Percentiles rank a stretch among this genome's conserved stretches.
Evolutionary conservation across 2,329 filamentous ascomycete genomes (phyloP).

Genomic region (Pseudogymnoascus destructans): DNA sequence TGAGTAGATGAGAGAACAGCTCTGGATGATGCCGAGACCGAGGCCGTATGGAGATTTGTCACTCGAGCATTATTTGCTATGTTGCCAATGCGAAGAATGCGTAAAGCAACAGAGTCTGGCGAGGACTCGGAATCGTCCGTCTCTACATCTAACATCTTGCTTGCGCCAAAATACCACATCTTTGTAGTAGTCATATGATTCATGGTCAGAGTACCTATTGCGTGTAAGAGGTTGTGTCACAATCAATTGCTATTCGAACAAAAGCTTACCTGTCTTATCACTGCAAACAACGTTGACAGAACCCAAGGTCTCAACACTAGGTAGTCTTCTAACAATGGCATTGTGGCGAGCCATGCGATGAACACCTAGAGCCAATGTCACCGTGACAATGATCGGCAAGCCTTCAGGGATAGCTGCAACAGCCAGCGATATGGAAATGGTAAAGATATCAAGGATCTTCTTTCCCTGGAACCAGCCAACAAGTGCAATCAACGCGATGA

Average conservation of each 20-base stretch:
- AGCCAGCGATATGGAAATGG: constrained; percentile 90
- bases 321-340: constrained; percentile 88
- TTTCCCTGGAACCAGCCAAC: constrained; percentile 86
- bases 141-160: constrained; percentile 34
- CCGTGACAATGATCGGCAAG: constrained; percentile 93
- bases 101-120: constrained; percentile 61
- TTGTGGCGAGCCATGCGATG: constrained; percentile 91
- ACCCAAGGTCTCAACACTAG: constrained; percentile 91
- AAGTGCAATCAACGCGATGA: constrained; percentile 86
- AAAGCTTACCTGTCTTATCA: constrained; percentile 68
- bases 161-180: constrained; percentile 82
- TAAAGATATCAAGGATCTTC: constrained; percentile 84
- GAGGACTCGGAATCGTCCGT: constrained; percentile 41
- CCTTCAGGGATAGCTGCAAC: constrained; percentile 95
- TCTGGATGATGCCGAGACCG: constrained; percentile 56
- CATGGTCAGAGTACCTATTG: constrained; percentile 70
- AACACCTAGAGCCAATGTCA: constrained; percentile 87
- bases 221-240: constrained; percentile 16
- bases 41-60: constrained; percentile 55
- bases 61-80: constrained; percentile 90
- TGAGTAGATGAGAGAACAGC: constrained; percentile 79
- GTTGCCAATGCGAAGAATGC: constrained; percentile 82
- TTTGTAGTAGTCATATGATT: constrained; percentile 98
- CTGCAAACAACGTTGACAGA: constrained; percentile 99
- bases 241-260: neutral